Evolutionary conservation across 192 early-diverging fungal species (phyloP), one percentile per base, ranked within the genome.

Genomic region (Geosiphon pyriformis): DNA sequence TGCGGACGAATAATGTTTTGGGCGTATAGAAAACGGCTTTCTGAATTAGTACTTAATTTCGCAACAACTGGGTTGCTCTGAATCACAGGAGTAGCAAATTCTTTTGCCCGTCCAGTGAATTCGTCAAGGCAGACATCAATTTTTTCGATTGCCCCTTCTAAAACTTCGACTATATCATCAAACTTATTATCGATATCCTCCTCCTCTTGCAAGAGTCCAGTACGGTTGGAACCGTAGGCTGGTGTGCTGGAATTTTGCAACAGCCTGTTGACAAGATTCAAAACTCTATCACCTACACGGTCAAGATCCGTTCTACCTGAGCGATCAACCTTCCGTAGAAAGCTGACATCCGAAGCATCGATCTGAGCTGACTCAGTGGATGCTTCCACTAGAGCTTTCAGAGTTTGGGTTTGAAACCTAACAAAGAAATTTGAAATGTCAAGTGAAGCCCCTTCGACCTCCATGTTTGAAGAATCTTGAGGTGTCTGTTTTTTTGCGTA

Each of bases 1-100:
- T 99, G 97, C 55, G 97, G 97, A 10, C 93, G 79, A 48, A 82
- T 68, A 53, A 96, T 86, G 65, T 87, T 86, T 23, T 80, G 76
- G 11, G 88, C 87, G 52, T 91, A 85, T 25, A 91, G 69, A 58
- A 90, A 62, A 30, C 75, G 77, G 58, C 82, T 78, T 4, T 84
- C 79, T 3, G 80, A 54, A 75, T 61, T 46, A 4, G 29, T 47
- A 17, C 20, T 55, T 22, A 63, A 68, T 27, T 77, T 51, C 3
- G 80, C 83, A 3, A 85, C 74, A 32, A 76, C 73, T 12, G 84
- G 78, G 4, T 76, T 71, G 17, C 72, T 74, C 59, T 84, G 79
- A 29, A 67, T 70, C 8, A 66, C 59, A n/a, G 62, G 46, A n/a
- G 74, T 47, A 12, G 61, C 51, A 8, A 77, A 63, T 27, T 73